Evolutionary conservation across 2,329 filamentous ascomycete genomes (phyloP), one percentile per base, ranked within the genome.

Genomic region (Zasmidium cellare): DNA sequence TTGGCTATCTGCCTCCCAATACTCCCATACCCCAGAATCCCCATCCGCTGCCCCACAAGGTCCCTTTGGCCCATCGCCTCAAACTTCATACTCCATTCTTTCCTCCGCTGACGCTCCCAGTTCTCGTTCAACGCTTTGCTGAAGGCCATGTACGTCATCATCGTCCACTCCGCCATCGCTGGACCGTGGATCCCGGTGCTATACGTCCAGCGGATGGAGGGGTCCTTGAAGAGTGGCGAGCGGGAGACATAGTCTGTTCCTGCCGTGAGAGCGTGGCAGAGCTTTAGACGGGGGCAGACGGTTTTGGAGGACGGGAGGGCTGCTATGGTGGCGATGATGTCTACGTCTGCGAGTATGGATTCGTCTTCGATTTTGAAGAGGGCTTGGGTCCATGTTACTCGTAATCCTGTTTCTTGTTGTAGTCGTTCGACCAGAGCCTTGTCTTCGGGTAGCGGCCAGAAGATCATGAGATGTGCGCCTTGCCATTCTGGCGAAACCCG

Each of bases 21-120:
- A 65, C 79, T 82, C 9, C 83, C 83, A 62, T 86, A 86, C 1
- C 83, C 83, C 9, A 85, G 65, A 14, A 87, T 81, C 0, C 84
- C 84, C 1, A 87, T 75, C 22, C 79, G 75, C 67, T 82, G 81
- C 0, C 82, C 82, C 0, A 84, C 83, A 48, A 79, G 76, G 66
- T 87, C 85, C 53, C 74, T 74, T 9, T 44, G 31, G 14, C 20
- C 25, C 49, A 51, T 51, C 1, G 49, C 49, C 3, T 18, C 5
- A 16, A 51, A 51, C n/a, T 38, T 14, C 6, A 38, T 20, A 3
- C 11, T 23, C 49, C 49, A 51, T 9, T 51, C 35, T 6, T 23
- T 18, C n/a, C 31, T 41, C 28, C n/a, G 49, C 25, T 38, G 25
- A 16, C 23, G 12, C 35, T 19, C 49, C 7, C 9, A 31, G 3